Evolutionary conservation across 306 rosid genomes (phyloP).

Genomic region (Vigna unguiculata): DNA sequence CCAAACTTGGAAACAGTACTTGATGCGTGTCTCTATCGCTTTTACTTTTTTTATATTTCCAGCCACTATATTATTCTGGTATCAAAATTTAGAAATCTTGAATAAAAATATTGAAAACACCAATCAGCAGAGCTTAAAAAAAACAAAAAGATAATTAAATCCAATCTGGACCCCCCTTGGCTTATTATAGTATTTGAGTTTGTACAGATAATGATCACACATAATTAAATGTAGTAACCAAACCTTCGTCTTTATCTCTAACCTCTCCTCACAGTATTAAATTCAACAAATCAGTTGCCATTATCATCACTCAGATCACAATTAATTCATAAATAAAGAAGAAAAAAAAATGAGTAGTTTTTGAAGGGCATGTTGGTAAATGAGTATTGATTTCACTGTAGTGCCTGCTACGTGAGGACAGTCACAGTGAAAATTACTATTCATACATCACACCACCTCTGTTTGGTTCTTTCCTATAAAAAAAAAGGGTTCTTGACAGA

Average conservation of each 20-base stretch:
- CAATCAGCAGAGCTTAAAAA: not conserved
- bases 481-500: slow-evolving; percentile 38
- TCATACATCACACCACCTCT: slow-evolving; percentile 50
- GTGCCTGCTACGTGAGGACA: slow-evolving; percentile 53
- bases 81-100: not conserved
- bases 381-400: slow-evolving; percentile 42
- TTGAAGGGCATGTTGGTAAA: slow-evolving; percentile 35
- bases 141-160: not conserved
- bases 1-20: slow-evolving; percentile 3
- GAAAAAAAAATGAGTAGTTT: no score
- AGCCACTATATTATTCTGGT: not conserved
- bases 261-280: slow-evolving; percentile 41
- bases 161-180: slow-evolving; percentile 50
- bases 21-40: slow-evolving; percentile 23
- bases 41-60: not conserved
- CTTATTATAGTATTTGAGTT: slow-evolving; percentile 38
- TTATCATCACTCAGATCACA: slow-evolving; percentile 51
- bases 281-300: slow-evolving; percentile 44
- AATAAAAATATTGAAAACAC: not conserved
- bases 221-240: slow-evolving; percentile 49
- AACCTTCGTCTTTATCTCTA: slow-evolving; percentile 54
- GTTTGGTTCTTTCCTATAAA: slow-evolving; percentile 49
- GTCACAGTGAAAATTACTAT: slow-evolving; percentile 52
- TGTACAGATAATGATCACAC: slow-evolving; percentile 56
- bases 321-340: slow-evolving; percentile 21